Percentiles rank a stretch among this genome's conserved stretches.
Evolutionary conservation across 768 basidiomycete genomes (phyloP).

Genomic region (Rhodosporidiobolus odoratus): DNA sequence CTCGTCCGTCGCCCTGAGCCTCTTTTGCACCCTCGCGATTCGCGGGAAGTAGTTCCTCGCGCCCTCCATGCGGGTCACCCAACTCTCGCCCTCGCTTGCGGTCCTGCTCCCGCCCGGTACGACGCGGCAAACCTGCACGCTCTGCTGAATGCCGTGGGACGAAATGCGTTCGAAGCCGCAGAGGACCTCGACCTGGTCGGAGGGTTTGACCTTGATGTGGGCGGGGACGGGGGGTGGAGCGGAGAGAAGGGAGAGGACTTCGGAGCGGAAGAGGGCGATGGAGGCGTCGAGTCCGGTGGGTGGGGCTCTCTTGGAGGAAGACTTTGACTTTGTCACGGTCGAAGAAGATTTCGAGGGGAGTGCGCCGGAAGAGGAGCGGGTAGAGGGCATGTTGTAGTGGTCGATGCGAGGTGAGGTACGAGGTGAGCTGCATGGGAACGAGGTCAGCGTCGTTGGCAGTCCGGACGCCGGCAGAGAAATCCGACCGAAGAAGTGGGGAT

Average conservation of each 20-base stretch:
- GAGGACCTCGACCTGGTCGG: constrained; percentile 16
- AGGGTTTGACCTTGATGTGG: background rate
- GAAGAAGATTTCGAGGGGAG: constrained; percentile 8
- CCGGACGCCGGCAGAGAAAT: too few relatives aligned
- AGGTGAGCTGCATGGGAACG: too few relatives aligned
- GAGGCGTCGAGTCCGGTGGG: constrained; percentile 3
- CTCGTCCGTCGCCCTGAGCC: constrained; percentile 1
- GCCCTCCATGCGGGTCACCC: constrained; percentile 19
- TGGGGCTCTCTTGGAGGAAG: background rate
- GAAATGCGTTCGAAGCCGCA: constrained; percentile 10
- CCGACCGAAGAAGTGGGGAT: too few relatives aligned
- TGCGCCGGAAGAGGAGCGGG: background rate
- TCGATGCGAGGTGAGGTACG: too few relatives aligned
- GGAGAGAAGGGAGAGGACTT: constrained; percentile 11
- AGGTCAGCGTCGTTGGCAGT: too few relatives aligned
- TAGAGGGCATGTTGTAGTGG: background rate
- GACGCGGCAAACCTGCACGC: constrained; percentile 13
- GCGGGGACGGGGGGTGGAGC: constrained; percentile 12
- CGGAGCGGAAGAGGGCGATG: constrained; percentile 13
- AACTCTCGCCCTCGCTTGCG: constrained; percentile 3
- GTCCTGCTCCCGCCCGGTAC: background rate
- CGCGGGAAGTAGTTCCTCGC: constrained; percentile 9
- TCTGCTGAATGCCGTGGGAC: constrained; percentile 5
- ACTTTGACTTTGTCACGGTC: background rate
- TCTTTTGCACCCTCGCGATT: background rate